A percentile compares a stretch with the other conserved stretches of the same genome.
Evolutionary conservation across 208 protist genomes (phyloP).

Genomic region (Leishmania aethiopica): DNA sequence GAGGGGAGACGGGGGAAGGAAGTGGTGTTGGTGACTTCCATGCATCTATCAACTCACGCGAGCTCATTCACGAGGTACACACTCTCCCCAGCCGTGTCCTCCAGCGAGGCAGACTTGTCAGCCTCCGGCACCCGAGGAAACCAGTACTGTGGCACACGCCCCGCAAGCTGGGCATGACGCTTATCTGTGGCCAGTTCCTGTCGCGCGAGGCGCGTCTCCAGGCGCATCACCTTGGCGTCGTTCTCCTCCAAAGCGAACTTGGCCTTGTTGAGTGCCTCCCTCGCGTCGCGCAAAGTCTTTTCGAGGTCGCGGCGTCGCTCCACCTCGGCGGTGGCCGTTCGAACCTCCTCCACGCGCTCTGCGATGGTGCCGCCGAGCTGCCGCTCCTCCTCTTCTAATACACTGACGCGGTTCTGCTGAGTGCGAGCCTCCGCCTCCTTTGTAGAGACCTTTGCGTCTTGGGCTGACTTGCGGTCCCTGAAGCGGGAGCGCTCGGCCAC

Average conservation of each 20-base stretch:
- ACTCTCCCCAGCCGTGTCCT: conserved; percentile 82
- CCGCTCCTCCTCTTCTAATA: conserved; percentile 65
- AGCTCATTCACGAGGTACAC: conserved; percentile 80
- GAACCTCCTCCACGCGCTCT: conserved; percentile 40
- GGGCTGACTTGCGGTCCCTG: conserved; percentile 44
- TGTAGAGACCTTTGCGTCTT: conserved; percentile 75
- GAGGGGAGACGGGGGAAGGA: neutral
- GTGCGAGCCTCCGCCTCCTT: conserved; percentile 59
- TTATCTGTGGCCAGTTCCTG: conserved; percentile 66
- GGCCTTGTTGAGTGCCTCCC: conserved; percentile 49
- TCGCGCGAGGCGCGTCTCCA: conserved; percentile 65
- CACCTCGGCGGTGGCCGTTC: conserved; percentile 47
- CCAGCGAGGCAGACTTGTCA: conserved; percentile 39
- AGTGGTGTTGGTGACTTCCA: neutral
- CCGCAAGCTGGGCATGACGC: conserved; percentile 61
- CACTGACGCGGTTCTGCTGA: conserved; percentile 49
- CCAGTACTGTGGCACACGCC: conserved; percentile 51
- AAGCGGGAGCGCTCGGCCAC: conserved; percentile 47
- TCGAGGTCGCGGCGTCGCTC: conserved; percentile 53
- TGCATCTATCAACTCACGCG: conserved; percentile 11
- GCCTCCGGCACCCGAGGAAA: conserved; percentile 55
- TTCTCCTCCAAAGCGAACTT: conserved; percentile 80
- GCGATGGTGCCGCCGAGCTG: conserved; percentile 44
- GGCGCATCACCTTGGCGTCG: conserved; percentile 68
- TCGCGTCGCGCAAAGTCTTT: conserved; percentile 36